Evolutionary conservation across 345 rosid species (phyloP), one percentile per base, ranked within the genome.

Genomic region (Gossypium thurberi): DNA sequence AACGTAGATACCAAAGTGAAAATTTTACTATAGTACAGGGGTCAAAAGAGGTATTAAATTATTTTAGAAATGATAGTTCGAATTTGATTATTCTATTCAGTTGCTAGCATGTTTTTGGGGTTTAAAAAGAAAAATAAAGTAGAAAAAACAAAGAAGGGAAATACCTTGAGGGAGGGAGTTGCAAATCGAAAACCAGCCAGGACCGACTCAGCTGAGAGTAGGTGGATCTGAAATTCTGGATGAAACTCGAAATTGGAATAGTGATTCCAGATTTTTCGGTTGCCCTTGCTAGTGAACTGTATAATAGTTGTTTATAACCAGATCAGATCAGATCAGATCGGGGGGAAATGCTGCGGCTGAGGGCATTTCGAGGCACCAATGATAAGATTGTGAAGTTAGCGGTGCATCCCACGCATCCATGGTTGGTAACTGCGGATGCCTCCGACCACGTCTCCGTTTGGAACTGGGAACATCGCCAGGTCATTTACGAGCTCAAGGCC

Each of bases 391-490:
- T 88, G 79, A 96, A 96, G 90, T 90, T 96, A 52, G 98, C 94
- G 70, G 76, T 96, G 66, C 99, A 96, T 78, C 98, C 99, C 6
- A 93, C 99, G 82, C 98, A 96, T 84, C 96, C 99, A 60, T 96
- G 99, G 99, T 88, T 96, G 26, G 99, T 96, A 42, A 90, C 98
- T 0, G 96, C 97, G 57, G 98, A 96, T 76, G 98, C 94, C 33
- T 86, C 91, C 1, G 99, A 96, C 89, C 92, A 90, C 84, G 96
- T 96, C 80, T 87, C 94, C 51, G 97, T 96, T 60, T 96, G 98
- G 99, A 96, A 96, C 74, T 96, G 97, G 99, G 99, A 96, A 77
- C 94, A 96, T 77, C 98, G 98, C 40, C 99, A 96, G 94, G 90
- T 96, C 18, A 95, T 96, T 75, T 96, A 96, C 60, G 99, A 96